A percentile compares a stretch with the other conserved stretches of the same genome.
phyloP scores from a whole-genome alignment of 1,284 basidiomycete genomes.

The Pisolithus thermaeus region DNA sequence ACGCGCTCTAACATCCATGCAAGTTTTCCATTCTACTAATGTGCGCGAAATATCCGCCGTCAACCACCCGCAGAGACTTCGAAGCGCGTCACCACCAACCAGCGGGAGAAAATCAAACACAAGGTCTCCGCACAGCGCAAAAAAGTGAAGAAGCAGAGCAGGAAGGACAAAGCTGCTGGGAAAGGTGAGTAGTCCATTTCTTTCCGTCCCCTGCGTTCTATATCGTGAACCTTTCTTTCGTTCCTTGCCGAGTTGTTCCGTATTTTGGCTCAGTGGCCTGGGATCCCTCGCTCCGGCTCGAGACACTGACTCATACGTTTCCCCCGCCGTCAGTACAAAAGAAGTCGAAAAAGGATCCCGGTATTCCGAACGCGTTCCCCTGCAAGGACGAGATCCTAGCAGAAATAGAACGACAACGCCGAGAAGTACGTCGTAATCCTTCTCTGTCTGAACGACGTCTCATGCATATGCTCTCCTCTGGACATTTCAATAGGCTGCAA shows the following conservation, averaged over 20 bases:
- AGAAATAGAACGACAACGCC: slow-evolving; percentile 79
- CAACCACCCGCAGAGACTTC: slow-evolving; percentile 64
- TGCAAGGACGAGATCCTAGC: slow-evolving; percentile 97
- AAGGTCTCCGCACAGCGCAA: slow-evolving; percentile 76
- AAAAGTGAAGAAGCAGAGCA: slow-evolving; percentile 74
- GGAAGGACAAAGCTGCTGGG: slow-evolving; percentile 79
- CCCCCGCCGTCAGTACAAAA: slow-evolving; percentile 47
- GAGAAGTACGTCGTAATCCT: slow-evolving; percentile 41
- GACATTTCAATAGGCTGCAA: slow-evolving; percentile 41
- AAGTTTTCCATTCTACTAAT: neutral
- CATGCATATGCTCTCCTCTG: neutral
- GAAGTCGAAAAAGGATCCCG: slow-evolving; percentile 72
- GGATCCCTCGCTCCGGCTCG: neutral
- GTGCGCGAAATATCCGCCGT: neutral
- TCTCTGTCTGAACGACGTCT: neutral
- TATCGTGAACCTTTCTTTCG: neutral
- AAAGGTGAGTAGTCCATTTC: slow-evolving; percentile 64
- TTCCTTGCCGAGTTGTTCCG: no score
- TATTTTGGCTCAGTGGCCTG: neutral
- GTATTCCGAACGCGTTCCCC: slow-evolving; percentile 96
- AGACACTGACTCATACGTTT: slow-evolving; percentile 1
- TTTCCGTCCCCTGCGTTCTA: slow-evolving; percentile 5
- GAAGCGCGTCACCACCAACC: slow-evolving; percentile 69
- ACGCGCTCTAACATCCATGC: slow-evolving; percentile 16
- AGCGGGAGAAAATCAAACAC: slow-evolving; percentile 73